These are phyloP conservation scores for Leccinum disarticulatum DNA, from an alignment of 768 basidiomycete genomes.

Conservation along the genomic window DNA sequence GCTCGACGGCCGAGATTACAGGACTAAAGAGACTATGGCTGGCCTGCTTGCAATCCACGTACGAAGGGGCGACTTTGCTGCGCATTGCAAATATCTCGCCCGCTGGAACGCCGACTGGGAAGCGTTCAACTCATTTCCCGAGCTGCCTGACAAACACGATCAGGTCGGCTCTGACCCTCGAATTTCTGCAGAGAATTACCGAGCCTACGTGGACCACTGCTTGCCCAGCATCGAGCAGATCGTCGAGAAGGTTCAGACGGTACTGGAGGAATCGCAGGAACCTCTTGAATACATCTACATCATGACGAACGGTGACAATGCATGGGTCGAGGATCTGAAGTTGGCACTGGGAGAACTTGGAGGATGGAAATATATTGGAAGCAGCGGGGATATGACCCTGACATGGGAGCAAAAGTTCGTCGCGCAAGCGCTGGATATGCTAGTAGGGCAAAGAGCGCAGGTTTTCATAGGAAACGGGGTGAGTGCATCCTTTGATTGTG, in stretches of 20 bases:
- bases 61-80: slow-evolving; percentile 47
- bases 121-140: slow-evolving; percentile 45
- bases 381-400: slow-evolving; percentile 41
- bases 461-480: slow-evolving; percentile 55
- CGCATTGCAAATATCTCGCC: slow-evolving; percentile 43
- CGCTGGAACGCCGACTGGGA: slow-evolving; percentile 36
- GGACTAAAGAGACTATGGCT: slow-evolving; percentile 14
- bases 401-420: slow-evolving; percentile 43
- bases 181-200: slow-evolving; percentile 20
- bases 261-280: slow-evolving; percentile 26
- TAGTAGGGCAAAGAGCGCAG: slow-evolving; percentile 44
- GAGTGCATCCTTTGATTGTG: slow-evolving; percentile 16
- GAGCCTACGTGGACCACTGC: slow-evolving; percentile 39
- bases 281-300: slow-evolving; percentile 42
- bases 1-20: slow-evolving; percentile 4
- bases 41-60: slow-evolving; percentile 49
- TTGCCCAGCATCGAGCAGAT: slow-evolving; percentile 43
- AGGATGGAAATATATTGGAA: slow-evolving; percentile 39
- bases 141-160: slow-evolving; percentile 37
- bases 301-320: slow-evolving; percentile 43
- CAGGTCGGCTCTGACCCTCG: slow-evolving; percentile 30
- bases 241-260: slow-evolving; percentile 36
- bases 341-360: slow-evolving; percentile 30
- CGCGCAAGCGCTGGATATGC: slow-evolving; percentile 51
- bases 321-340: slow-evolving; percentile 42